A percentile compares a stretch with the other conserved stretches of the same genome.
phyloP scores from a whole-genome alignment of 306 rosid genomes.

The Dryas octopetala region DNA sequence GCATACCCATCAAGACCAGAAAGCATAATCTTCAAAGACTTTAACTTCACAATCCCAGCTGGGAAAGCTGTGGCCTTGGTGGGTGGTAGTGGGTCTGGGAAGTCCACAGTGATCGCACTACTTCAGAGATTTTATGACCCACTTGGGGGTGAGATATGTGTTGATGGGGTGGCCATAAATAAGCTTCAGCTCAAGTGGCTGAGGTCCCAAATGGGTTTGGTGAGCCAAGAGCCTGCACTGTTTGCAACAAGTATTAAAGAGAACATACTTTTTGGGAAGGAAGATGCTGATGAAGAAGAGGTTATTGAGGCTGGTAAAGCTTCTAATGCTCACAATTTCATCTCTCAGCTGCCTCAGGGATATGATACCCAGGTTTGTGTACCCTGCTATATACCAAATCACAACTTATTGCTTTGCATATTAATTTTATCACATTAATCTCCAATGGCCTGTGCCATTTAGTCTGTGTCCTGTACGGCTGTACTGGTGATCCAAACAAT shows the following conservation, averaged over 20 bases:
- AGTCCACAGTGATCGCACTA: slow-evolving; percentile 75
- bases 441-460: not conserved
- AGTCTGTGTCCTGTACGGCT: not conserved
- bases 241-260: slow-evolving; percentile 80
- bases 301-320: slow-evolving; percentile 68
- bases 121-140: slow-evolving; percentile 91
- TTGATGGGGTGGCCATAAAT: slow-evolving; percentile 67
- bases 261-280: slow-evolving; percentile 84
- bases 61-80: slow-evolving; percentile 80
- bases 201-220: slow-evolving; percentile 87
- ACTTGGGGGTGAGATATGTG: slow-evolving; percentile 51
- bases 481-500: not conserved
- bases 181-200: slow-evolving; percentile 76
- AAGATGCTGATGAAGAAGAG: slow-evolving; percentile 61
- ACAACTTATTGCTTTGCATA: not conserved
- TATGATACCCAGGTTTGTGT: slow-evolving; percentile 70
- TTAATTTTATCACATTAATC: not conserved
- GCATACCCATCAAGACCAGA: slow-evolving; percentile 90
- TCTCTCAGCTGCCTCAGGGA: slow-evolving; percentile 61
- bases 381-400: too few species aligned
- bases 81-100: slow-evolving; percentile 89
- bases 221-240: slow-evolving; percentile 90
- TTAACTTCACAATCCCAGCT: slow-evolving; percentile 62
- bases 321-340: slow-evolving; percentile 84
- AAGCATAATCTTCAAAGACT: slow-evolving; percentile 49